Evolutionary conservation across 805 yeast genomes (phyloP), one percentile per base, ranked within the genome.

Genomic region (Kuraishia cidri): DNA sequence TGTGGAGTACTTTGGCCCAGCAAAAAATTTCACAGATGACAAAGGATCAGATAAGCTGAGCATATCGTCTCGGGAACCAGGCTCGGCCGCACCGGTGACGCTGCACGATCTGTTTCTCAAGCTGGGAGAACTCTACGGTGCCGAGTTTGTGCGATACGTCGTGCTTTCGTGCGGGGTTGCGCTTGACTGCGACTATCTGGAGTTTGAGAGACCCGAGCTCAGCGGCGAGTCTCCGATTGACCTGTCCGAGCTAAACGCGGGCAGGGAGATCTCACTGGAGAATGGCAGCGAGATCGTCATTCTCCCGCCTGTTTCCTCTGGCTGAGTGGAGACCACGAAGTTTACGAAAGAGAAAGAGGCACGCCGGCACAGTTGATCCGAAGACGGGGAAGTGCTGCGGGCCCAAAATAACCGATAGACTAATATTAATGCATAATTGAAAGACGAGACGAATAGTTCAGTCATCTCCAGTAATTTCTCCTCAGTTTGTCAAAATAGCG

Each of bases 231-330:
- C n/a, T n/a, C n/a, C n/a, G n/a, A n/a, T n/a, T n/a, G n/a, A n/a
- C n/a, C n/a, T n/a, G n/a, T n/a, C n/a, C n/a, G n/a, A n/a, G n/a
- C n/a, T n/a, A n/a, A n/a, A n/a, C n/a, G n/a, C n/a, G n/a, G n/a
- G n/a, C n/a, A n/a, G n/a, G n/a, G n/a, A n/a, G n/a, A n/a, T n/a
- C n/a, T n/a, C n/a, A n/a, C 24, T 50, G 28, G 26, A 24, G 4
- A 29, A 37, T 12, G 37, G 35, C 11, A 54, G 45, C 30, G 48
- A 44, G 21, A 26, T 54, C 5, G 51, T 47, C 10, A 39, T 54
- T 13, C 40, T 54, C 3, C 58, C 59, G 6, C 59, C 59, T 3
- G 59, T 54, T 4, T 48, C 55, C 9, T 40, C 54, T 14, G 59
- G 59, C 3, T 50, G 26, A 37, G 9, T 11, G n/a, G n/a, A n/a